phyloP scores from a whole-genome alignment of 2,329 filamentous ascomycete genomes.

The Neofusicoccum ribis region DNA sequence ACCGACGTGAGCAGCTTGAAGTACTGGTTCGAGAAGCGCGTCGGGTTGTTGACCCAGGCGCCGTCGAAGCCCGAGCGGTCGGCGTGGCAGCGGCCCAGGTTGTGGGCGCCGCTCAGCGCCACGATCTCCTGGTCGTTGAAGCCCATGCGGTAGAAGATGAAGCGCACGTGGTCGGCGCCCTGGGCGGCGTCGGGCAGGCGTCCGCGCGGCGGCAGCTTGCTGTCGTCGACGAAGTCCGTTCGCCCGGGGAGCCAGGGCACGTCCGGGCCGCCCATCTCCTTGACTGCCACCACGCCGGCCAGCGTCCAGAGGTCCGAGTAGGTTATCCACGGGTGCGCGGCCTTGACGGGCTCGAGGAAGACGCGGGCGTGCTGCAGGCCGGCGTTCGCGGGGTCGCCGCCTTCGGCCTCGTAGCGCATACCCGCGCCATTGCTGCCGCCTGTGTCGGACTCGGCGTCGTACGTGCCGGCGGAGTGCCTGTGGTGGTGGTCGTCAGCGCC shows the following conservation, averaged over 20 bases:
- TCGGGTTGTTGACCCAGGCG: constrained; percentile 62
- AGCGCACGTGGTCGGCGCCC: constrained; percentile 56
- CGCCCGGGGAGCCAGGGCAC: constrained; percentile 60
- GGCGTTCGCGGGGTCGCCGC: constrained; percentile 65
- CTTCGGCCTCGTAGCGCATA: constrained; percentile 66
- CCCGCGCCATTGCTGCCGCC: constrained; percentile 66
- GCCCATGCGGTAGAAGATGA: constrained; percentile 61
- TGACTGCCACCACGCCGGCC: constrained; percentile 59
- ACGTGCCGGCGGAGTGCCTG: constrained; percentile 65
- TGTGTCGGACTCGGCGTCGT: constrained; percentile 59
- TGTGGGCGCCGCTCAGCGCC: constrained; percentile 58
- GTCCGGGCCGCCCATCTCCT: constrained; percentile 61
- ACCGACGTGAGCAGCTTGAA: constrained; percentile 54
- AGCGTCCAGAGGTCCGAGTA: constrained; percentile 68
- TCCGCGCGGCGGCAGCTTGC: constrained; percentile 59
- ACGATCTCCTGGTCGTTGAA: constrained; percentile 63
- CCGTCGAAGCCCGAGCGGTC: constrained; percentile 60
- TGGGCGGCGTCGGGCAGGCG: constrained; percentile 57
- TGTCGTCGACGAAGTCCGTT: constrained; percentile 63
- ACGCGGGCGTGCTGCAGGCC: constrained; percentile 64
- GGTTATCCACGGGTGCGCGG: constrained; percentile 62
- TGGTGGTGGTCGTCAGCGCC: background rate
- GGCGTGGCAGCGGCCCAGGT: constrained; percentile 56
- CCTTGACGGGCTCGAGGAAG: constrained; percentile 64
- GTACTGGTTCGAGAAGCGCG: constrained; percentile 59